phyloP scores from a whole-genome alignment of 106 monocot species.

The Xerophyta viscosa region DNA sequence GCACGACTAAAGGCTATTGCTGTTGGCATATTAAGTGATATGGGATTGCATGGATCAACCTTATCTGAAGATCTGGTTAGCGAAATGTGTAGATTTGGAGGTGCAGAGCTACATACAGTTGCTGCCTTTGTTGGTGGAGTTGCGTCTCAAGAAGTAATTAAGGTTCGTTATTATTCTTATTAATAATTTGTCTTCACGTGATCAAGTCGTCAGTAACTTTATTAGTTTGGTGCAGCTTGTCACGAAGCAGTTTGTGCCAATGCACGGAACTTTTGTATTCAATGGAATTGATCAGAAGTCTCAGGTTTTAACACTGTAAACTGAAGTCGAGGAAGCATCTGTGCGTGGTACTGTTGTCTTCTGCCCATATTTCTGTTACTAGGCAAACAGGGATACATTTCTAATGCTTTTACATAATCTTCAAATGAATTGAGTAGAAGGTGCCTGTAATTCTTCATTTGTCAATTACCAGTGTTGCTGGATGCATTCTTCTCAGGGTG shows the following conservation, averaged over 20 bases:
- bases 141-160: conserved; percentile 94
- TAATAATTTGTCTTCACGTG: background rate
- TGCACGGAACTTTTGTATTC: conserved; percentile 75
- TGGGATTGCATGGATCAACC: conserved; percentile 53
- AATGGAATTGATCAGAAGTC: conserved; percentile 92
- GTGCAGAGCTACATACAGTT: conserved; percentile 79
- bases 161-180: conserved; percentile 29
- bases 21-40: conserved; percentile 50
- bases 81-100: conserved; percentile 89
- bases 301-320: conserved; percentile 52
- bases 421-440: too few relatives aligned
- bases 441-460: too few relatives aligned
- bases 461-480: too few relatives aligned
- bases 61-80: conserved; percentile 71
- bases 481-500: too few relatives aligned
- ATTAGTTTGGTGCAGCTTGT: conserved; percentile 53
- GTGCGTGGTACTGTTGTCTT: too few relatives aligned
- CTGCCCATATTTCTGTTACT: too few relatives aligned
- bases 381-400: too few relatives aligned
- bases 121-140: conserved; percentile 85
- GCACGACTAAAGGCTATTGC: conserved; percentile 67
- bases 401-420: too few relatives aligned
- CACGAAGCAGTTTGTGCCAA: conserved; percentile 80
- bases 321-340: background rate
- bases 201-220: conserved; percentile 3